Percentiles rank a stretch among this genome's conserved stretches.
Conservation (phyloP, 1,139 yeast species). For the Williopsis jadinii region DNA sequence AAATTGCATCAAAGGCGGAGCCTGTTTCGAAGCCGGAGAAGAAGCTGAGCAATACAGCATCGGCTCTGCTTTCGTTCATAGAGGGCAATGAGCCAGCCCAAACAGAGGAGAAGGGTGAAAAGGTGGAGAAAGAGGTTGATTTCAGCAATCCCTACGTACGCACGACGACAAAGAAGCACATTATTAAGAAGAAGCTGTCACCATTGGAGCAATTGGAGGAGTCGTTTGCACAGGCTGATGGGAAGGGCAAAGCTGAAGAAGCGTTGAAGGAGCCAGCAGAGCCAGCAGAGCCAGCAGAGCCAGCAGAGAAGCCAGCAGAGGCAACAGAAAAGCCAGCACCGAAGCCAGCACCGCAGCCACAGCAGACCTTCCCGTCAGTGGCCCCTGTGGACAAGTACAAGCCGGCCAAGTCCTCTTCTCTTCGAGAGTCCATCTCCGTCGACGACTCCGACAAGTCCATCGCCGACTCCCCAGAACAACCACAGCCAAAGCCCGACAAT, state of each 20-base stretch:
- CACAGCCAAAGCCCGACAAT: not conserved
- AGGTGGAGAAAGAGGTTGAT: constrained; percentile 21
- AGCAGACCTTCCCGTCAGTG: constrained; percentile 3
- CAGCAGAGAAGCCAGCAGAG: not conserved
- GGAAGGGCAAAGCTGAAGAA: not conserved
- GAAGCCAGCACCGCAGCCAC: too few relatives aligned
- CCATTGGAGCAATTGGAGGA: constrained; percentile 18
- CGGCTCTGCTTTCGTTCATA: constrained; percentile 54
- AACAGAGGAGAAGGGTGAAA: constrained; percentile 28
- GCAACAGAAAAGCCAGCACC: not conserved
- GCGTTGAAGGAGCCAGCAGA: not conserved
- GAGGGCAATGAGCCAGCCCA: constrained; percentile 31
- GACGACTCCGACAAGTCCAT: constrained; percentile 2
- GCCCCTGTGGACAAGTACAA: constrained; percentile 20
- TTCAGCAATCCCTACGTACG: constrained; percentile 49
- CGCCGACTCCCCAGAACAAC: not conserved
- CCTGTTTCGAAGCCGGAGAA: constrained; percentile 13
- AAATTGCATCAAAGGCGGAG: not conserved
- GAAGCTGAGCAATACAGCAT: constrained; percentile 57
- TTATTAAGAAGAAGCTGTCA: constrained; percentile 7
- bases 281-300: not conserved
- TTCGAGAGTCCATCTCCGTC: constrained; percentile 24
- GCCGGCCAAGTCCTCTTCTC: constrained; percentile 30
- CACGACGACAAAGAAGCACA: constrained; percentile 15
- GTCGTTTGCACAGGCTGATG: constrained; percentile 5